A percentile compares a stretch with the other conserved stretches of the same genome.
Evolutionary conservation across 139 green algal species (phyloP).

Genomic region (Raphidocelis subcapitata): DNA sequence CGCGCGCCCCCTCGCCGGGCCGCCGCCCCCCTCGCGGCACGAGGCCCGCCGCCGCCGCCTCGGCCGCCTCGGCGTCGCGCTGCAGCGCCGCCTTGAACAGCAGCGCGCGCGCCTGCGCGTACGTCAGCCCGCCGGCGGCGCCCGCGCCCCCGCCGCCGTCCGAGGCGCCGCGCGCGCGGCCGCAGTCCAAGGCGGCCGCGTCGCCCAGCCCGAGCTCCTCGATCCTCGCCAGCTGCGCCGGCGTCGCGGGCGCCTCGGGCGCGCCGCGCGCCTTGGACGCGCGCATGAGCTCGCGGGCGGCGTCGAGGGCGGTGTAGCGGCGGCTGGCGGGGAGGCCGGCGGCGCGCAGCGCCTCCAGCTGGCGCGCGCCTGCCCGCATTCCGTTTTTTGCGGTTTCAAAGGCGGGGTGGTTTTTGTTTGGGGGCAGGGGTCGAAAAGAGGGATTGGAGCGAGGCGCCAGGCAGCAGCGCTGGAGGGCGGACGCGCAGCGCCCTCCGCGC

Average conservation of each 20-base stretch:
- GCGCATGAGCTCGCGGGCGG: conserved; percentile 18
- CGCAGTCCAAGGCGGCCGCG: background rate
- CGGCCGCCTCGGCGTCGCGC: background rate
- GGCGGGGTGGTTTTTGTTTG: background rate
- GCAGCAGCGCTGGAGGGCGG: too few relatives aligned
- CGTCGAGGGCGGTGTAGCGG: conserved; percentile 15
- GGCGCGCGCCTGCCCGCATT: conserved; percentile 11
- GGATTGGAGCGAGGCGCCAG: too few relatives aligned
- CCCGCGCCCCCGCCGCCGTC: background rate
- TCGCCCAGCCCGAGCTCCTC: background rate
- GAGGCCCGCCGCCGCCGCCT: too few relatives aligned
- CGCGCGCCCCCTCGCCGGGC: too few relatives aligned
- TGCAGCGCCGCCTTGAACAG: conserved; percentile 11
- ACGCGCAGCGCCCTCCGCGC: too few relatives aligned
- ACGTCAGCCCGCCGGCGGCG: background rate
- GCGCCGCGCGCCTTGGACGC: conserved; percentile 1
- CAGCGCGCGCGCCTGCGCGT: conserved; percentile 6
- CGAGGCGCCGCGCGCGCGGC: background rate
- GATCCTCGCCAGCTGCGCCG: conserved; percentile 16
- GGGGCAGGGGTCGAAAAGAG: background rate
- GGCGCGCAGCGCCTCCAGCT: conserved; percentile 14
- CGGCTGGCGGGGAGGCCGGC: conserved; percentile 6
- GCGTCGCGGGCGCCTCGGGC: conserved; percentile 6
- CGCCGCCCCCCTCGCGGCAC: too few relatives aligned
- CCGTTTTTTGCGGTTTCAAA: background rate